phyloP scores from a whole-genome alignment of 306 rosid genomes.

The Fragaria nilgerrensis region DNA sequence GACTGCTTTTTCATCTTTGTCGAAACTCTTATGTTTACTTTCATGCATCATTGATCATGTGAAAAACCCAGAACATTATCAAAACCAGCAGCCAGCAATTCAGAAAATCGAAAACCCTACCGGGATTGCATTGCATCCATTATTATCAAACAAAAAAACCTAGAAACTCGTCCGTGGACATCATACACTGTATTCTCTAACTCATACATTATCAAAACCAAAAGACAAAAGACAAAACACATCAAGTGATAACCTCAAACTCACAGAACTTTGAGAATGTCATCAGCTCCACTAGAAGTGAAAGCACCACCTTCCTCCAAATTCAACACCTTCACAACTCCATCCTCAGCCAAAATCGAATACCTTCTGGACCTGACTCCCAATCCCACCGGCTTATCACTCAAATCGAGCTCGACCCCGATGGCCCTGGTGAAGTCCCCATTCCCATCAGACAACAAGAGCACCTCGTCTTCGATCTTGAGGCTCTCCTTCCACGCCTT shows the following conservation, averaged over 20 bases:
- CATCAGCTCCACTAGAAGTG: constrained; percentile 81
- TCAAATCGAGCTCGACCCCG: constrained; percentile 81
- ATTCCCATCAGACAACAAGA: constrained; percentile 77
- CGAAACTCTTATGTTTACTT: neutral
- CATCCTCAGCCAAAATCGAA: constrained; percentile 83
- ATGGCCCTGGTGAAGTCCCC: constrained; percentile 79
- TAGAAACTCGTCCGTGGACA: neutral
- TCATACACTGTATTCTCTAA: neutral
- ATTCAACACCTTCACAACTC: constrained; percentile 81
- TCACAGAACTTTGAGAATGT: constrained; percentile 65
- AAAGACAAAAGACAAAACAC: neutral
- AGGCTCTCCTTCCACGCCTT: constrained; percentile 87
- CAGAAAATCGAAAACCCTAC: neutral
- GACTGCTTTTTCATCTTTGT: neutral
- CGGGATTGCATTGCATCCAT: neutral
- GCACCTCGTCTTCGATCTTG: constrained; percentile 64
- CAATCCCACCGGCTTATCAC: constrained; percentile 88
- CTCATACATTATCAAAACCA: neutral
- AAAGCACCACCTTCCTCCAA: constrained; percentile 99
- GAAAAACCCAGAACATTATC: neutral
- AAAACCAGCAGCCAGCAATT: neutral
- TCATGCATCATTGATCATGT: neutral
- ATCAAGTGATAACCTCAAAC: neutral
- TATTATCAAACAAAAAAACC: constrained; percentile 2
- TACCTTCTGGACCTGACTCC: constrained; percentile 91